These are phyloP conservation scores for Willaertia magna DNA, from an alignment of 208 protist genomes.

Conservation along the genomic window DNA sequence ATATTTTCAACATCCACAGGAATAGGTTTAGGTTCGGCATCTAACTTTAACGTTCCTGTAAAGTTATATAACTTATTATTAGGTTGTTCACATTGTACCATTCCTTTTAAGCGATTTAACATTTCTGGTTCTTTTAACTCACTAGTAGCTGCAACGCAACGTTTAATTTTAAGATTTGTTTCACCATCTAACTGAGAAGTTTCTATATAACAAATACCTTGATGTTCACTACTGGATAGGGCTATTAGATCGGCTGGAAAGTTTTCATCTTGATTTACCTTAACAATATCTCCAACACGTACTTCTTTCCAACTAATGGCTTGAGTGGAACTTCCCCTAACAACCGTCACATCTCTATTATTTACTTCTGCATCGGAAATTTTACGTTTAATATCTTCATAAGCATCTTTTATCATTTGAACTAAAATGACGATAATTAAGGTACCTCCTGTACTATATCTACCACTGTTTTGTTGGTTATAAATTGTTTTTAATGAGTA, in stretches of 20 bases:
- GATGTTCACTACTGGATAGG: neutral
- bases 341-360: neutral
- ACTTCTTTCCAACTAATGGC: conserved; percentile 1
- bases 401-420: neutral
- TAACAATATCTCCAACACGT: conserved; percentile 10
- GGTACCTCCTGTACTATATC: neutral
- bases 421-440: neutral
- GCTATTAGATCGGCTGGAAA: conserved; percentile 14
- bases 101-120: neutral
- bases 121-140: neutral
- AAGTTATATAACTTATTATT: conserved; percentile 22
- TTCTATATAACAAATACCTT: conserved; percentile 8
- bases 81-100: neutral
- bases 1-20: conserved; percentile 19
- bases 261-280: neutral
- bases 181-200: conserved; percentile 11
- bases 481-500: neutral
- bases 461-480: neutral
- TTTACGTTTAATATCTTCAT: conserved; percentile 7
- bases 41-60: neutral
- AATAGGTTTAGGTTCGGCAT: neutral
- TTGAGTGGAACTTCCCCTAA: neutral
- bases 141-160: neutral
- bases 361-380: neutral
- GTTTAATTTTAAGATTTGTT: conserved; percentile 11